These are phyloP conservation scores for Colletotrichum costaricense DNA, from an alignment of 2,329 filamentous ascomycete species.

Conservation along the genomic window DNA sequence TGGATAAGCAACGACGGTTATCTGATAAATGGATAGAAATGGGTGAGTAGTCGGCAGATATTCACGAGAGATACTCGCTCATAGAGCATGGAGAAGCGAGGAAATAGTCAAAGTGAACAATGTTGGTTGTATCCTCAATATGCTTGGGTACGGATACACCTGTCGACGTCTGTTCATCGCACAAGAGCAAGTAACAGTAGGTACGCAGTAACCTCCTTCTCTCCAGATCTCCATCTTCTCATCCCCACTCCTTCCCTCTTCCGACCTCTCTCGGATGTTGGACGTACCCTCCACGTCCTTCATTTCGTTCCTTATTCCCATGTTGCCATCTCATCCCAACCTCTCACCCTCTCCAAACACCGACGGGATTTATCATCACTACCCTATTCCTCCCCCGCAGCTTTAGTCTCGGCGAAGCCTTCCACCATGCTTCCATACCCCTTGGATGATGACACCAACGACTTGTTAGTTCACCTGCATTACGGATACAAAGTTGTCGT, in stretches of 20 bases:
- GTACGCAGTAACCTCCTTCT: background rate
- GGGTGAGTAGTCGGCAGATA: background rate
- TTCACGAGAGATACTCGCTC: background rate
- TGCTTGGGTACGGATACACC: background rate
- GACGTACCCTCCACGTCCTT: background rate
- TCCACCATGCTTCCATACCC: slow-evolving; percentile 1
- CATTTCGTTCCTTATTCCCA: background rate
- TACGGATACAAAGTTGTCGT: background rate
- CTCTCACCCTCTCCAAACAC: background rate
- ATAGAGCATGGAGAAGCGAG: too few species aligned
- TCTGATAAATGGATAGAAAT: background rate
- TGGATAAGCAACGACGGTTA: background rate
- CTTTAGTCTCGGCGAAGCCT: slow-evolving; percentile 19
- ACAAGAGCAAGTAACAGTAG: background rate
- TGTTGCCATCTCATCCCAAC: background rate
- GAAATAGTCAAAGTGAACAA: background rate
- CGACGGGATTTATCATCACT: background rate
- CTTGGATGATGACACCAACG: slow-evolving; percentile 6
- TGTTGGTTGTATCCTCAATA: background rate
- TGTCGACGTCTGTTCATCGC: background rate
- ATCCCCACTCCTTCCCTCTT: slow-evolving; percentile 24
- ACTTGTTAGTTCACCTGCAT: background rate
- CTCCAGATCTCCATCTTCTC: slow-evolving; percentile 13
- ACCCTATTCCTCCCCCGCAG: background rate
- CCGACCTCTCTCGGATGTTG: background rate